Conservation (phyloP, 805 yeast species). For the Alloascoidea hylecoeti region DNA sequence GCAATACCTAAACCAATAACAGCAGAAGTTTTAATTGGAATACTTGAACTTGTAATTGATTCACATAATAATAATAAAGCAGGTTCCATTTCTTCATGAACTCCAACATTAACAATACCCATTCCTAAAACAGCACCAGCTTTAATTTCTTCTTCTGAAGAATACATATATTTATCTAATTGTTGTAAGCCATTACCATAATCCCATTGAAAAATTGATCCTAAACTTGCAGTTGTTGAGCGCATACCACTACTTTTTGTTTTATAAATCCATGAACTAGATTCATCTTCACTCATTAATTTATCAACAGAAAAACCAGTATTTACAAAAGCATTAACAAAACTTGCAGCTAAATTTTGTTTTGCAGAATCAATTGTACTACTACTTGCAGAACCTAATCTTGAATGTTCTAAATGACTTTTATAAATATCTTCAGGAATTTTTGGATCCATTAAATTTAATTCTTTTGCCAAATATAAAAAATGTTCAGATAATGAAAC, state of each 20-base stretch:
- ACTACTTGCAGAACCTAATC: constrained; percentile 34
- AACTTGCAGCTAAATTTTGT: constrained; percentile 89
- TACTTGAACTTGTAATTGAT: constrained; percentile 57
- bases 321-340: constrained; percentile 84
- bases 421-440: constrained; percentile 93
- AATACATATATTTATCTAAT: constrained; percentile 77
- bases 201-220: constrained; percentile 87
- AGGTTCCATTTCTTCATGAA: constrained; percentile 92
- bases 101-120: constrained; percentile 84
- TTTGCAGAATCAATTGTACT: constrained; percentile 73
- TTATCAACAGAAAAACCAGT: constrained; percentile 86
- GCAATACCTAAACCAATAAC: constrained; percentile 89
- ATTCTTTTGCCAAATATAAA: constrained; percentile 68
- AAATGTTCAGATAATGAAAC: constrained; percentile 66
- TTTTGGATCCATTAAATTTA: constrained; percentile 79
- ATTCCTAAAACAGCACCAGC: constrained; percentile 96
- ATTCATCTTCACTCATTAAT: constrained; percentile 60
- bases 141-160: constrained; percentile 74
- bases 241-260: constrained; percentile 88
- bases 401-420: constrained; percentile 68
- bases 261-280: constrained; percentile 74
- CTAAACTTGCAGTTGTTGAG: constrained; percentile 84
- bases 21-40: constrained; percentile 61
- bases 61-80: constrained; percentile 66
- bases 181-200: constrained; percentile 77